These are phyloP conservation scores for Eruca vesicaria DNA, from an alignment of 441 rosid species.

Conservation along the genomic window DNA sequence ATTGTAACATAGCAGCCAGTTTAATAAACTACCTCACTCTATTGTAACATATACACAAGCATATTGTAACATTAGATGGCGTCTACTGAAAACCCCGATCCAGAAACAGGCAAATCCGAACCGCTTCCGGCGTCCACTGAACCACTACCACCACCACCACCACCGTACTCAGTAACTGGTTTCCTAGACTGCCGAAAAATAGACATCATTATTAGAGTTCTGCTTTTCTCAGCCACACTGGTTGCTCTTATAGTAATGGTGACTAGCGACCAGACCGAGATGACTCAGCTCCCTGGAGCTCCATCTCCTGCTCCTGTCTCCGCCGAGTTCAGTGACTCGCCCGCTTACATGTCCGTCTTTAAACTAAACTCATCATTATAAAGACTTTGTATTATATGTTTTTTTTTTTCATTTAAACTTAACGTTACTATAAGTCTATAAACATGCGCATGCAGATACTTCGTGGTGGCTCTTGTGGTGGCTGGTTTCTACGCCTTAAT, in stretches of 20 bases:
- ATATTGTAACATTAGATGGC: constrained; percentile 37
- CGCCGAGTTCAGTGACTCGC: constrained; percentile 70
- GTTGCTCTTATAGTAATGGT: constrained; percentile 54
- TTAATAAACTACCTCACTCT: not conserved
- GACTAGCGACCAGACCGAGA: constrained; percentile 57
- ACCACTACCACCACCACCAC: constrained; percentile 6
- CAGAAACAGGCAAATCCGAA: constrained; percentile 36
- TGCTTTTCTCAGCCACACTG: constrained; percentile 56
- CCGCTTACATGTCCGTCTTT: constrained; percentile 63
- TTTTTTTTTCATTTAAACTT: not conserved
- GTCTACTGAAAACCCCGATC: constrained; percentile 45
- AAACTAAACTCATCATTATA: not conserved
- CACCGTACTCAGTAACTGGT: not conserved
- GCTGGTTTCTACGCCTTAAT: constrained; percentile 66
- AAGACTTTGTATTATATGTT: not conserved
- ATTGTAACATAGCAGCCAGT: not conserved
- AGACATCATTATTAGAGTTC: constrained; percentile 52
- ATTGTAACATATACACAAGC: not conserved
- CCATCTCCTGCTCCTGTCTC: constrained; percentile 11
- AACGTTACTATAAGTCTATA: not conserved
- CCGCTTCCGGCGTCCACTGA: constrained; percentile 19
- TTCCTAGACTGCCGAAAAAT: constrained; percentile 23
- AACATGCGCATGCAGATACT: constrained; percentile 54
- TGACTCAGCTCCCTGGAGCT: constrained; percentile 25
- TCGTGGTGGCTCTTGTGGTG: constrained; percentile 61